phyloP scores from a whole-genome alignment of 2,329 filamentous ascomycete genomes.

The Rhynchosporium graminicola region DNA sequence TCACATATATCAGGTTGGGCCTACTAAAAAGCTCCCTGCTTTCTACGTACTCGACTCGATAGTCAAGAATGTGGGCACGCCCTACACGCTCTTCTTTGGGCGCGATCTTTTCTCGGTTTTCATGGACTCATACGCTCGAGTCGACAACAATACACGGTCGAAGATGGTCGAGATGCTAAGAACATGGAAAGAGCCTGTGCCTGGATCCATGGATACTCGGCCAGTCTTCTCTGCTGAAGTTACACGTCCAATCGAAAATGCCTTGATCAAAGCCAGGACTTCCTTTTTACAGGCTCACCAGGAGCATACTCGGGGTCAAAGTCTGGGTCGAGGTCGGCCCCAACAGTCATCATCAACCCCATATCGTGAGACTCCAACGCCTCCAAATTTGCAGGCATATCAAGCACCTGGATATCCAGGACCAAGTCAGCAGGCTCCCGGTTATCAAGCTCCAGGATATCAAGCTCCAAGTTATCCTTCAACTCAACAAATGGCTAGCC shows the following conservation, averaged over 20 bases:
- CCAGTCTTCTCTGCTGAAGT: constrained; percentile 89
- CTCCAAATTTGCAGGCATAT: constrained; percentile 53
- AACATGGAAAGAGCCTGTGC: constrained; percentile 97
- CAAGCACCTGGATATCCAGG: constrained; percentile 35
- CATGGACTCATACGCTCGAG: constrained; percentile 92
- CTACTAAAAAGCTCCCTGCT: constrained; percentile 88
- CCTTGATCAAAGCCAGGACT: constrained; percentile 76
- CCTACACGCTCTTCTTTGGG: constrained; percentile 93
- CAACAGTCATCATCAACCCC: constrained; percentile 53
- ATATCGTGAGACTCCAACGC: constrained; percentile 74
- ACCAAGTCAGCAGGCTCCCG: constrained; percentile 41
- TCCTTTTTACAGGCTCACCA: constrained; percentile 62
- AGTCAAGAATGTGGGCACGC: constrained; percentile 97
- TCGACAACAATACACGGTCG: constrained; percentile 77
- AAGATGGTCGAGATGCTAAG: constrained; percentile 97
- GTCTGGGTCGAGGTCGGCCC: constrained; percentile 53
- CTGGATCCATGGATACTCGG: constrained; percentile 87
- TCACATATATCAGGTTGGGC: constrained; percentile 65
- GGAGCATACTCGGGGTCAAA: constrained; percentile 55
- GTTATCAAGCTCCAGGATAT: constrained; percentile 32
- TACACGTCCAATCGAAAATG: constrained; percentile 89
- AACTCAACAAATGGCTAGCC: constrained; percentile 3
- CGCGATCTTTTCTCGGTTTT: constrained; percentile 91
- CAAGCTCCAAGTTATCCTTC: constrained; percentile 12
- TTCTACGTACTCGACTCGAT: constrained; percentile 97